Percentiles rank a stretch among this genome's conserved stretches.
These are phyloP conservation scores for Didymosphaeria variabile DNA, from an alignment of 2,329 filamentous ascomycete species.

Conservation along the genomic window DNA sequence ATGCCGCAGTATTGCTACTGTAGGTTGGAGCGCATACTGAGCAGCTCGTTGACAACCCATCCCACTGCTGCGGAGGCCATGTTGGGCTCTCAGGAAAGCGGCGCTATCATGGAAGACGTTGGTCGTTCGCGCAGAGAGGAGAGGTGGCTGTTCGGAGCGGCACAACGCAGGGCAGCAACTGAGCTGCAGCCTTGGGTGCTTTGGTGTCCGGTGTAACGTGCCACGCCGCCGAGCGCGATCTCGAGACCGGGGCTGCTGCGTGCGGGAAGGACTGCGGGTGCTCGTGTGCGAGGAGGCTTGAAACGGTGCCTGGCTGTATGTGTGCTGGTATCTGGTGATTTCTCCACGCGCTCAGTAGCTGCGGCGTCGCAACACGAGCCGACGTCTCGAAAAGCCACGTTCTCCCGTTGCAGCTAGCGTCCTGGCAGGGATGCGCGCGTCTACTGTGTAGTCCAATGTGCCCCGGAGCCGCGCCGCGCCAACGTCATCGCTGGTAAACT, in stretches of 20 bases:
- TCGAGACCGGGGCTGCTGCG: not conserved
- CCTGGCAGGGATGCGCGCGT: not conserved
- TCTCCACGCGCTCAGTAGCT: conserved; percentile 6
- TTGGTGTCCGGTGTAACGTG: conserved; percentile 13
- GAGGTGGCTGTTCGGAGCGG: conserved; percentile 18
- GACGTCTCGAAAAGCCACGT: conserved; percentile 5
- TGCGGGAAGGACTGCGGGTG: not conserved
- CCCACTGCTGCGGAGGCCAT: conserved; percentile 51
- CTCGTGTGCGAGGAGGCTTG: not conserved
- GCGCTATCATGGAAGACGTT: conserved; percentile 36
- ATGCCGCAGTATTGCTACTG: conserved; percentile 9
- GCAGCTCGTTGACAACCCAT: conserved; percentile 49
- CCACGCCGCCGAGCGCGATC: not conserved
- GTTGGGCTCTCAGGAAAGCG: conserved; percentile 34
- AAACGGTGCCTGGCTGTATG: not conserved
- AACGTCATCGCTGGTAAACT: conserved; percentile 16
- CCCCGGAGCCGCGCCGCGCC: not conserved
- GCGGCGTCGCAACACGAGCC: not conserved
- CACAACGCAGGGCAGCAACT: conserved; percentile 9
- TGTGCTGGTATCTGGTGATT: conserved; percentile 10
- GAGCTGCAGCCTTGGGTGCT: conserved; percentile 13
- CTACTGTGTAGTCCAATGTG: not conserved
- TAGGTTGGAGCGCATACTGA: conserved; percentile 45
- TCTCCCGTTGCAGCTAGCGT: conserved; percentile 7
- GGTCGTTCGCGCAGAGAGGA: conserved; percentile 18